phyloP scores from a whole-genome alignment of 331 rosid species.

The Malus hybrid region DNA sequence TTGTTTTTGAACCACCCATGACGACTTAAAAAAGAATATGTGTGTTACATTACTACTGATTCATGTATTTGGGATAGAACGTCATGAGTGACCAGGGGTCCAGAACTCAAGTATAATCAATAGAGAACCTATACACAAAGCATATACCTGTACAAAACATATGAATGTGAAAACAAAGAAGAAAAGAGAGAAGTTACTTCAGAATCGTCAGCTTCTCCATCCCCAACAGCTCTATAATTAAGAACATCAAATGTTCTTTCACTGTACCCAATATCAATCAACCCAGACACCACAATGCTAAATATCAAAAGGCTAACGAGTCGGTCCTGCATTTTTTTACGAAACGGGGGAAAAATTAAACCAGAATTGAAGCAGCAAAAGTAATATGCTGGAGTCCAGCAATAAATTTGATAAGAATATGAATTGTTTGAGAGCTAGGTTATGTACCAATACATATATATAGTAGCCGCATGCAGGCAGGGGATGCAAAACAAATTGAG shows the following conservation, averaged over 20 bases:
- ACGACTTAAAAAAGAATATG: no score
- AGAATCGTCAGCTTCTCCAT: slow-evolving; percentile 4
- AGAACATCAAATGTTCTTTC: not conserved
- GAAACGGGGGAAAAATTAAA: not conserved
- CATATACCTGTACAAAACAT: not conserved
- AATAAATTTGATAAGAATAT: not conserved
- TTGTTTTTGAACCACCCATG: no score
- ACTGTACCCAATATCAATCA: not conserved
- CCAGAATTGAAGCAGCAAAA: not conserved
- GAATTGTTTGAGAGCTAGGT: not conserved
- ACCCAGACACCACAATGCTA: not conserved
- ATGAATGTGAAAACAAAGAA: not conserved
- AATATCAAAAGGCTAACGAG: not conserved
- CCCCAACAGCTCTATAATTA: not conserved
- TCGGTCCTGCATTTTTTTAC: not conserved
- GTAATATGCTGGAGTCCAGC: not conserved
- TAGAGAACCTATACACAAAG: not conserved
- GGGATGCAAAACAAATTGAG: not conserved
- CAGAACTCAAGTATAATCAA: not conserved
- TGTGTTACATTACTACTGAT: no score
- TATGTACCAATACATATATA: not conserved
- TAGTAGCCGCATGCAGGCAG: not conserved
- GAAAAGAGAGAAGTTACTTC: not conserved
- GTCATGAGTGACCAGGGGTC: no score
- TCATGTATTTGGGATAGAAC: no score